Percentiles rank a stretch among this genome's conserved stretches.
These are phyloP conservation scores for Solanum hybrid DNA, from an alignment of 305 asterid genomes.

Conservation along the genomic window DNA sequence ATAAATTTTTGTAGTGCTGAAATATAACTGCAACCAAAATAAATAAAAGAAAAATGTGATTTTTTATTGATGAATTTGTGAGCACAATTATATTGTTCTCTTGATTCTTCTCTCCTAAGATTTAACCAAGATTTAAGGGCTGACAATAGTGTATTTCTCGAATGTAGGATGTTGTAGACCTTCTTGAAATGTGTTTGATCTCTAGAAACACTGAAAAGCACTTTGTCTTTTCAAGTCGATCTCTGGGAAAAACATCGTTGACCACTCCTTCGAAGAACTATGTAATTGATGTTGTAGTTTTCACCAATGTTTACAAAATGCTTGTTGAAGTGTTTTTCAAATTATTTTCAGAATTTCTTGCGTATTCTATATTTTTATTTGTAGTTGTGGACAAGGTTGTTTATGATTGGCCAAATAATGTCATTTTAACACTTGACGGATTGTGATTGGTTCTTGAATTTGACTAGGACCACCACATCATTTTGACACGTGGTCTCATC, in stretches of 20 bases:
- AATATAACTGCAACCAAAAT: not conserved
- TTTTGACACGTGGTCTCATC: not conserved
- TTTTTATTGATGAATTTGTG: not conserved
- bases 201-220: too few relatives aligned
- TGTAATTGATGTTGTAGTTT: not conserved
- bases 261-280: not conserved
- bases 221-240: not conserved
- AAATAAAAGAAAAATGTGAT: too few relatives aligned
- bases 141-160: not conserved
- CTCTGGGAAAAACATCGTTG: not conserved
- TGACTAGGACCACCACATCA: not conserved
- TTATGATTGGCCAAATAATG: not conserved
- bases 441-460: not conserved
- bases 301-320: not conserved
- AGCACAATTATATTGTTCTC: not conserved
- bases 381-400: not conserved
- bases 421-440: not conserved
- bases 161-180: not conserved
- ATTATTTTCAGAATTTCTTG: not conserved
- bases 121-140: not conserved
- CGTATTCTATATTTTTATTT: too few relatives aligned
- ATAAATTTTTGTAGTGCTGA: not conserved
- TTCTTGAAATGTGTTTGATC: not conserved
- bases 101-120: not conserved
- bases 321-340: not conserved